A percentile compares a stretch with the other conserved stretches of the same genome.
Evolutionary conservation across 108 stramenopile genomes (phyloP).

Genomic region (Cylindrotheca fusiformis): DNA sequence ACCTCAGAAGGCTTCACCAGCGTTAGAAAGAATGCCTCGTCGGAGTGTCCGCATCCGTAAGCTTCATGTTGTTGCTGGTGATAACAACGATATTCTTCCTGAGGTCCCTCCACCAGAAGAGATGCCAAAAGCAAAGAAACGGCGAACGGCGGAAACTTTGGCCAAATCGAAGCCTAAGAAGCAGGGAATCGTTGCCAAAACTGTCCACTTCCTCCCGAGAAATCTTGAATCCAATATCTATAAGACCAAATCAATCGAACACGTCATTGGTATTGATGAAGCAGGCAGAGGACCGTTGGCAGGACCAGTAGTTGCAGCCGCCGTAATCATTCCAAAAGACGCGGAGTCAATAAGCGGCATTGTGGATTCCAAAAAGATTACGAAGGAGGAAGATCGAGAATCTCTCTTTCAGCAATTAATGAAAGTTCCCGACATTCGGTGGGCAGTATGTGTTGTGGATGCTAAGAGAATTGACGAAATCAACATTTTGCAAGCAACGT

Average conservation of each 20-base stretch:
- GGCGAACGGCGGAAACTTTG: too few relatives aligned
- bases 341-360: slow-evolving; percentile 60
- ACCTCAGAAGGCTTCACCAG: too few relatives aligned
- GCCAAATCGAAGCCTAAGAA: too few relatives aligned
- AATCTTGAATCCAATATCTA: background rate
- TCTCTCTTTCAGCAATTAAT: slow-evolving; percentile 38
- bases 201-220: too few relatives aligned
- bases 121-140: too few relatives aligned
- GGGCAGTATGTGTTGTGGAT: slow-evolving; percentile 77
- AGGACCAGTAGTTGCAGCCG: slow-evolving; percentile 86
- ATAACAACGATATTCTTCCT: too few relatives aligned
- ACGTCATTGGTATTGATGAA: slow-evolving; percentile 76
- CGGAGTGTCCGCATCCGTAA: too few relatives aligned
- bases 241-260: background rate
- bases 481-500: slow-evolving; percentile 96
- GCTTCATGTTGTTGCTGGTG: too few relatives aligned
- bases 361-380: slow-evolving; percentile 89
- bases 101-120: too few relatives aligned
- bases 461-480: slow-evolving; percentile 93
- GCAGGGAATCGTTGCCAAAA: too few relatives aligned
- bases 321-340: slow-evolving; percentile 57
- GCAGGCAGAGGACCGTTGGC: slow-evolving; percentile 98
- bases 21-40: too few relatives aligned
- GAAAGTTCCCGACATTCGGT: slow-evolving; percentile 58
- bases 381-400: slow-evolving; percentile 72